phyloP scores from a whole-genome alignment of 2,329 filamentous ascomycete species.

The Xylariales sp. region DNA sequence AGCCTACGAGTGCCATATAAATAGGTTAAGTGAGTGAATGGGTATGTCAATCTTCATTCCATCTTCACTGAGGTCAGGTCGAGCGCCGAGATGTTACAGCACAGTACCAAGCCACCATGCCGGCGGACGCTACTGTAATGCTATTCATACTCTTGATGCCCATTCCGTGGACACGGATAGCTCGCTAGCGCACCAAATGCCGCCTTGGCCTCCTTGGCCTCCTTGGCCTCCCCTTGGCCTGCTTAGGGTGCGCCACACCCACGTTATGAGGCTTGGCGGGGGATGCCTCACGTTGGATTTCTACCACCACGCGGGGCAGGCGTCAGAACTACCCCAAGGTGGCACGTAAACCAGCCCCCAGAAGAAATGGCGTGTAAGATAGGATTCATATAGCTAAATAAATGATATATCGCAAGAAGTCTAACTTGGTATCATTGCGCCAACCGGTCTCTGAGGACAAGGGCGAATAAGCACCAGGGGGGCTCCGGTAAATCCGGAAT shows the following conservation, averaged over 20 bases:
- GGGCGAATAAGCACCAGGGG: no score
- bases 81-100: conserved; percentile 29
- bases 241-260: conserved; percentile 5
- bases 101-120: conserved; percentile 31
- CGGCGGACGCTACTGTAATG: conserved; percentile 16
- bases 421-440: no score
- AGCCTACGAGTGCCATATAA: not conserved
- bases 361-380: no score
- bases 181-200: conserved; percentile 27
- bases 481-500: no score
- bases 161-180: conserved; percentile 15
- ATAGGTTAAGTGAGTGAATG: not conserved
- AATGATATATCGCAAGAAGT: no score
- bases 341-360: no score
- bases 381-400: no score
- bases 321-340: not conserved
- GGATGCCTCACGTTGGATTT: not conserved
- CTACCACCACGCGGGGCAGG: not conserved
- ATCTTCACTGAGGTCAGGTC: not conserved
- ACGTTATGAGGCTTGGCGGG: conserved; percentile 22
- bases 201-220: conserved; percentile 26
- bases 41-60: not conserved
- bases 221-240: not conserved
- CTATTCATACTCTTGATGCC: not conserved
- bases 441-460: no score